Base-by-base conservation (phyloP, 2,329 filamentous ascomycete genomes). In the Botrytis tulipae region DNA sequence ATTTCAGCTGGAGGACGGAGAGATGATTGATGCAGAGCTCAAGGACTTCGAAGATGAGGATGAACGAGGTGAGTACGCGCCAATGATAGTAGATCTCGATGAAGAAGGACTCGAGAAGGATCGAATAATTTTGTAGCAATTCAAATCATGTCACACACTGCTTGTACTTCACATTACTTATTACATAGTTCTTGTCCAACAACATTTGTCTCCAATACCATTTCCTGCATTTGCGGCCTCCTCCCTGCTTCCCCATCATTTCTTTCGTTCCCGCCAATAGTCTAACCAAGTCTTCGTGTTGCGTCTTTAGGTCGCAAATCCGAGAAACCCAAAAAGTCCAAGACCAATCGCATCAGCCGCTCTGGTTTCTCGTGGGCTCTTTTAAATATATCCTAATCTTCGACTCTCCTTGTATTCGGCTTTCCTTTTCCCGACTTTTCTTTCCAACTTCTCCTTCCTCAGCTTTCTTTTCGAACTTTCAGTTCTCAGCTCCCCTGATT, bases 11-110 rank as follows among this genome's bases (percentile, higher is more conserved):
- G 86, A 88, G 74, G 86, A 88, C 76, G 85, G 87, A 40, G 84
- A 88, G 79, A 78, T 75, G 20, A 66, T 87, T 0, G 83, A 86
- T 70, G 79, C 84, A 3, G 84, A 86, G 77, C 80, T 86, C 70
- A 81, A 82, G 3, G 86, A 88, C 63, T 83, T 88, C 57, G 85
- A 87, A 74, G 86, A 84, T 1, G 87, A 88, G 75, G 87, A 88
- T 72, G 80, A 81, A 72, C 72, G 80, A 78, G 80, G 80, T 76
- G 80, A 81, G 77, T 81, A 76, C 67, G 79, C 80, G 74, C 80
- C 80, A 35, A 75, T 76, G n/a, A 73, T 81, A 46, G 79, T 81
- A 35, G 79, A 80, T 54, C 63, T 81, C 54, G 80, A 82, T 62
- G 80, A 81, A 32, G 75, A 79, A 7, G 80, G 80, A 32, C 76